Evolutionary conservation across 495 filamentous ascomycete species (phyloP), one percentile per base, ranked within the genome.

Genomic region (Friedmanniomyces simplex): DNA sequence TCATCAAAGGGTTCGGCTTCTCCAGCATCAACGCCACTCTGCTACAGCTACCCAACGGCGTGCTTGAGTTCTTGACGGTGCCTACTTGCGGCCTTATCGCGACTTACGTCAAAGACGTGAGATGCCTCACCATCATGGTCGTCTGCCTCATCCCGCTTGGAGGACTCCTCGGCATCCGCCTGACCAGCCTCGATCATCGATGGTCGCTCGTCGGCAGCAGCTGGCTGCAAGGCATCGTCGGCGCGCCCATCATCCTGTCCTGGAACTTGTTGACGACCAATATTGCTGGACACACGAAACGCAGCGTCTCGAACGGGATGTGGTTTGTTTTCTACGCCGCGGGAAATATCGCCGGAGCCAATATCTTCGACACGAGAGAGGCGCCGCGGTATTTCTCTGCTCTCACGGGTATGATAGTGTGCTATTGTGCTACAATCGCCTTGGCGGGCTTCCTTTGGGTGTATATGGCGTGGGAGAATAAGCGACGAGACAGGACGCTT

Each of bases 1-100:
- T 86, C 5, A 82, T 86, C 59, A 65, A 68, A 10, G 75, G 72
- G 46, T 78, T 84, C 50, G 79, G 79, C 13, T 86, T 55, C 42
- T 43, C 30, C 12, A 24, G 16, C 26, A 2, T 61, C 46, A 25
- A 52, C 7, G 36, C 52, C 11, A 57, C 46, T 13, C 18, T 61
- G 16, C 24, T 56, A 24, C 58, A 61, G 48, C 34, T 57, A 2
- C 52, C 54, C 1, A 62, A 53, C 16, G 66, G 66, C 22, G 66
- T 63, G 5, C 56, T 68, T 32, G 61, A 66, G 30, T 65, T 68
- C 46, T 11, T 66, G 7, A 21, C 60, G 1, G 58, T 63, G 8
- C 58, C 59, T 16, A 42, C 64, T 0, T 61, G 55, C 28, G 63
- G 66, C n/a, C 54, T 65, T 1, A 43, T 62, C 0, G 63, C 63